These are phyloP conservation scores for Zopfia rhizophila DNA, from an alignment of 2,329 filamentous ascomycete species.

Conservation along the genomic window DNA sequence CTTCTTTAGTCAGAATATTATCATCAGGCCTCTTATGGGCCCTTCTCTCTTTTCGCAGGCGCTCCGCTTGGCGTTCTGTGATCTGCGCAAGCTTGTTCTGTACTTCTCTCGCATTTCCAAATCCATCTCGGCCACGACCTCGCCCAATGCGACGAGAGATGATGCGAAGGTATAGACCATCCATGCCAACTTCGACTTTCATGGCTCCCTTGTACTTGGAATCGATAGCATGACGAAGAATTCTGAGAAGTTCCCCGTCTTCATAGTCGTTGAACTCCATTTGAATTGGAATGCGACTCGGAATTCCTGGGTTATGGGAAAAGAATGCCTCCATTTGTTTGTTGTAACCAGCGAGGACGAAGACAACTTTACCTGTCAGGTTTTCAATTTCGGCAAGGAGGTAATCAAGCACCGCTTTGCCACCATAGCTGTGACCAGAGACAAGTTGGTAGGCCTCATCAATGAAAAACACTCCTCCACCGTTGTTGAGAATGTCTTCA, in stretches of 20 bases:
- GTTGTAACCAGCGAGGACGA: slow-evolving; percentile 78
- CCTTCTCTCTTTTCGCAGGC: slow-evolving; percentile 63
- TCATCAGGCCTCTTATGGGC: slow-evolving; percentile 62
- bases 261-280: slow-evolving; percentile 76
- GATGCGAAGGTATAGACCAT: slow-evolving; percentile 73
- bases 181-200: slow-evolving; percentile 66
- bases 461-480: slow-evolving; percentile 78
- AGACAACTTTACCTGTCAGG: slow-evolving; percentile 73
- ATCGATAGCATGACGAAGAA: slow-evolving; percentile 66
- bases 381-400: slow-evolving; percentile 80
- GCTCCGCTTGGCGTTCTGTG: slow-evolving; percentile 66
- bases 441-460: slow-evolving; percentile 83
- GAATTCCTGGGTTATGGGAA: slow-evolving; percentile 75
- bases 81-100: slow-evolving; percentile 70
- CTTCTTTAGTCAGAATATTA: slow-evolving; percentile 70
- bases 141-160: slow-evolving; percentile 69
- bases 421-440: slow-evolving; percentile 66
- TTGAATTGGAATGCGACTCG: slow-evolving; percentile 73
- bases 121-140: slow-evolving; percentile 71
- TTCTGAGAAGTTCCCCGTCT: slow-evolving; percentile 71
- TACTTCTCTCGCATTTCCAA: slow-evolving; percentile 77
- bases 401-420: slow-evolving; percentile 73
- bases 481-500: slow-evolving; percentile 64
- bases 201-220: slow-evolving; percentile 66
- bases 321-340: slow-evolving; percentile 83